Evolutionary conservation across 1,139 yeast genomes (phyloP), one percentile per base, ranked within the genome.

Genomic region (Zygoascus hellenicus): DNA sequence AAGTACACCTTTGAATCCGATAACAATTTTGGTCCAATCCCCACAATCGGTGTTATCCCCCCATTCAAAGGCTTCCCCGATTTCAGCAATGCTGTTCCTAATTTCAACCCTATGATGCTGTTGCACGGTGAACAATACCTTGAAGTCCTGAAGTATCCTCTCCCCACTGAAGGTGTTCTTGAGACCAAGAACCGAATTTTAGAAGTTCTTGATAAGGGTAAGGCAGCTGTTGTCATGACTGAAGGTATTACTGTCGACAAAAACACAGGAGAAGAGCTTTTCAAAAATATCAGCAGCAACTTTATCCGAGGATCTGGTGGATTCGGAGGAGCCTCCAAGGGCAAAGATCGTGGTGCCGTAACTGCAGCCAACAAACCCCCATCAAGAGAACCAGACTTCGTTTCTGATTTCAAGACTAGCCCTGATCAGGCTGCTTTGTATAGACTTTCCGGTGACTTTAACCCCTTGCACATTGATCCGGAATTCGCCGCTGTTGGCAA

Each of bases 51-150:
- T 53, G 96, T 89, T 53, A 81, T 90, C 61, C 94, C 96, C 41
- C 76, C 74, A 54, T 77, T 82, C 75, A 62, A 69, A 26, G 73
- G 74, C 46, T 71, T 73, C 50, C 71, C 80, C 46, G 74, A 81
- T 36, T 77, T 80, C 63, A 70, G 76, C 52, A 71, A 71, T 51
- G 68, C 82, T 48, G 81, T 87, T 60, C 84, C 82, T 55, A 82
- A 87, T 69, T 90, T 87, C 75, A 87, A 87, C 70, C 96, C 95
- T 57, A 68, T 61, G 81, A 75, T 83, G 69, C 76, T 92, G 63
- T 75, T 92, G 60, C 97, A 92, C 65, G 98, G 98, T 54, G 98
- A 92, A 70, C 97, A 92, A 66, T 92, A 85, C 67, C 74, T 90
- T 58, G 90, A 81, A 68, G 69, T 92, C 55, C 77, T 77, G 58